Conservation (phyloP, 768 basidiomycete species). For the Mycena sanguinolenta region DNA sequence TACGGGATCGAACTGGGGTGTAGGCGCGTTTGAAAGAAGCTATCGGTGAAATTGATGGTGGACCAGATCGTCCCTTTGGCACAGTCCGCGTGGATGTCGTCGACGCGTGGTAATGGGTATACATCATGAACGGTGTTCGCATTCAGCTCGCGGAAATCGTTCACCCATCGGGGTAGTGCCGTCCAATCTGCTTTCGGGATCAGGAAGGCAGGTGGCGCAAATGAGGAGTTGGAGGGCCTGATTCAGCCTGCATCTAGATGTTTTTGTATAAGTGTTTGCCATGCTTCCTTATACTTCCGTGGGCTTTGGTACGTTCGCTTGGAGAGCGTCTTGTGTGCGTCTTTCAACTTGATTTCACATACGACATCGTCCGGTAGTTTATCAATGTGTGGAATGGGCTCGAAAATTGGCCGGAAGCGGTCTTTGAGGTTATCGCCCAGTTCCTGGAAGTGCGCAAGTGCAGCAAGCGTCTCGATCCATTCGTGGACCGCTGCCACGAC, state of each 20-base stretch:
- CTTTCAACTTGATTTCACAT: conserved; percentile 41
- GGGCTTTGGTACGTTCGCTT: conserved; percentile 47
- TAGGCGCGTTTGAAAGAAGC: no score
- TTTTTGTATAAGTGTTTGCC: conserved; percentile 46
- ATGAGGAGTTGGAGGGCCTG: not conserved
- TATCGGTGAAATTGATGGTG: no score
- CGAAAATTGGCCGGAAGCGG: not conserved
- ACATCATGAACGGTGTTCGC: not conserved
- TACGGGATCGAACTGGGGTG: no score
- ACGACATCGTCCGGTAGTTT: conserved; percentile 39
- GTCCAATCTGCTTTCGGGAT: conserved; percentile 39
- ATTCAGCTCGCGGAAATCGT: conserved; percentile 42
- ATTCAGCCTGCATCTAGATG: not conserved
- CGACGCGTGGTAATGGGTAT: not conserved
- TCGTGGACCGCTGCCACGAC: not conserved
- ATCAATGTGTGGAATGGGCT: conserved; percentile 43
- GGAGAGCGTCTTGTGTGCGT: no score
- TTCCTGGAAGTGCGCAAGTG: not conserved
- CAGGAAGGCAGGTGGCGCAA: conserved; percentile 29
- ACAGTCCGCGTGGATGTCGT: not conserved
- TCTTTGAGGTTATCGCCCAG: not conserved
- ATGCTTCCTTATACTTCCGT: conserved; percentile 47
- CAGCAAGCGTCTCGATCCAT: not conserved
- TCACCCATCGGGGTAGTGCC: conserved; percentile 50
- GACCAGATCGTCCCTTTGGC: no score